These are phyloP conservation scores for Wallacemonas sp. DNA, from an alignment of 208 protist genomes.

Conservation along the genomic window DNA sequence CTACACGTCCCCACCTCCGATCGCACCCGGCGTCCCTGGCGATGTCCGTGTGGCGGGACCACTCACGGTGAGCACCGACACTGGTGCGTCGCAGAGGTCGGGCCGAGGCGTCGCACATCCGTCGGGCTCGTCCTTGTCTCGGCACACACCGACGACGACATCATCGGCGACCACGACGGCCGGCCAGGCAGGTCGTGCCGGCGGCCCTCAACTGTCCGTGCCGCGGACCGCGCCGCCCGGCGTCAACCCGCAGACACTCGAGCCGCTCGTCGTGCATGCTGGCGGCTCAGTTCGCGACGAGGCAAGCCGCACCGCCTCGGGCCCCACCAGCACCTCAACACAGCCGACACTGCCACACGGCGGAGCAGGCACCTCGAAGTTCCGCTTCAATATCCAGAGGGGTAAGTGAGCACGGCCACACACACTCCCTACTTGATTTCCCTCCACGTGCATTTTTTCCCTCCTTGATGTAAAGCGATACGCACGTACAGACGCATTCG, in stretches of 20 bases:
- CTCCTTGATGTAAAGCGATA: neutral
- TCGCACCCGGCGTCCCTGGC: neutral
- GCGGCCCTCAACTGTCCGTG: neutral
- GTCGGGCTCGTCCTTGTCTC: too few species aligned
- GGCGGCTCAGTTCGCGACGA: neutral
- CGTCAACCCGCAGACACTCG: conserved; percentile 1
- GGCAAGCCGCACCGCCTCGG: too few species aligned
- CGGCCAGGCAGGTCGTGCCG: neutral
- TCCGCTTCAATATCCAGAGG: conserved; percentile 12
- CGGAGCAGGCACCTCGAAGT: conserved; percentile 1
- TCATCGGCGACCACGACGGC: too few species aligned
- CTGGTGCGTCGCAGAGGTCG: too few species aligned
- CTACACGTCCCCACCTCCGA: conserved; percentile 1
- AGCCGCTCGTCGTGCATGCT: conserved; percentile 21
- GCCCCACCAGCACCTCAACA: neutral
- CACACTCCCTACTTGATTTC: too few species aligned
- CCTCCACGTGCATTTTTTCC: neutral
- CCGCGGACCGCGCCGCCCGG: neutral
- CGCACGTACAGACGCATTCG: neutral
- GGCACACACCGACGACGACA: too few species aligned
- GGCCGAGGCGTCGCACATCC: too few species aligned
- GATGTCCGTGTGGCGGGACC: neutral
- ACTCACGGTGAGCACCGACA: neutral
- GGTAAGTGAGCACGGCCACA: neutral
- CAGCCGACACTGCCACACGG: neutral